These are phyloP conservation scores for Hypoxylon rubiginosum DNA, from an alignment of 2,329 filamentous ascomycete species.

Conservation along the genomic window DNA sequence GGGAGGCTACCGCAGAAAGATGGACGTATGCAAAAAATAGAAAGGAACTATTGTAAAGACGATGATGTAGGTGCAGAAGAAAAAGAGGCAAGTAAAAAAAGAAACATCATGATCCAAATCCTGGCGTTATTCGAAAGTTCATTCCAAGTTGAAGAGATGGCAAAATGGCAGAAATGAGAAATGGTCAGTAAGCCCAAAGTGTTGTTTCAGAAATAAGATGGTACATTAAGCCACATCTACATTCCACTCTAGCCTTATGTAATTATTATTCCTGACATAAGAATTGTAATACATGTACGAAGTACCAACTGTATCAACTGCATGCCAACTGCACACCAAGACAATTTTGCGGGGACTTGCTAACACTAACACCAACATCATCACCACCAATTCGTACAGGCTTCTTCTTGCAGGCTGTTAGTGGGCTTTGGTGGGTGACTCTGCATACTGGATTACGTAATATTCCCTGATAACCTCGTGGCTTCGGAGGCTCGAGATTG, in stretches of 20 bases:
- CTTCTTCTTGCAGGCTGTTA: no score
- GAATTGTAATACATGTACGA: not conserved
- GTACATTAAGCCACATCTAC: not conserved
- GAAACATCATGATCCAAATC: conserved; percentile 6
- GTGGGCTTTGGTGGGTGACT: conserved; percentile 21
- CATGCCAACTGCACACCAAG: not conserved
- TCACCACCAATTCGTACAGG: not conserved
- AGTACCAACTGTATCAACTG: not conserved
- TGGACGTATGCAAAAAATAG: conserved; percentile 11
- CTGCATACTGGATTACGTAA: conserved; percentile 28
- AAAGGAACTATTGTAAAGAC: conserved; percentile 15
- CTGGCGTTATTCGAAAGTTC: not conserved
- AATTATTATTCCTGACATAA: conserved; percentile 5
- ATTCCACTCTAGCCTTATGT: conserved; percentile 2
- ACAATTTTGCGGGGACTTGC: not conserved
- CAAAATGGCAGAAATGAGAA: not conserved
- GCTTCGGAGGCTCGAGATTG: conserved; percentile 28
- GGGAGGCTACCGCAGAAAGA: not conserved
- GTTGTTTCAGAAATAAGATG: not conserved
- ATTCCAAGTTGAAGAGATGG: no score
- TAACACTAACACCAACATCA: not conserved
- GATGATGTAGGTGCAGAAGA: conserved; percentile 4
- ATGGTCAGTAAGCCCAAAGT: conserved; percentile 4
- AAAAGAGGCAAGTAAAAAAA: conserved; percentile 7
- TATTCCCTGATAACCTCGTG: conserved; percentile 40